Conservation (phyloP, 257 asterid species). For the Przewalskia tangutica region DNA sequence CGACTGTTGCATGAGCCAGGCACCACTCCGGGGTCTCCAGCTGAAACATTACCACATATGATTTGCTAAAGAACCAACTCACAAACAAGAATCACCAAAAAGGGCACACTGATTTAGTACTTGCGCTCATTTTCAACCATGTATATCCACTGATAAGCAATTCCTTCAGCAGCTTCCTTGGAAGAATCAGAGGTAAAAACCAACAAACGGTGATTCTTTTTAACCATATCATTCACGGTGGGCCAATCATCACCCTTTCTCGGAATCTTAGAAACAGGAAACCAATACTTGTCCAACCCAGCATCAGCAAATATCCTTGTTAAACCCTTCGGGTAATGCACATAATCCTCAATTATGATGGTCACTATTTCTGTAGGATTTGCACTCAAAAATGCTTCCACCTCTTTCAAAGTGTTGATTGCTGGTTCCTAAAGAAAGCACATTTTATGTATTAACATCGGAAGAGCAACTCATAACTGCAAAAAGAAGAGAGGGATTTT, state of each 20-base stretch:
- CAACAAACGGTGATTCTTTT: constrained; percentile 54
- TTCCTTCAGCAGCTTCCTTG: constrained; percentile 78
- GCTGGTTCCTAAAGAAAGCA: constrained; percentile 56
- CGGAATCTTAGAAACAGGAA: constrained; percentile 83
- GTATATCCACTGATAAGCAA: constrained; percentile 93
- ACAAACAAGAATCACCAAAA: constrained; percentile 11
- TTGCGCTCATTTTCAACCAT: constrained; percentile 89
- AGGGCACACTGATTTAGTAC: constrained; percentile 14
- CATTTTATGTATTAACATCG: constrained; percentile 5
- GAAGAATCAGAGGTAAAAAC: constrained; percentile 96
- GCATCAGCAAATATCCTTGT: constrained; percentile 64
- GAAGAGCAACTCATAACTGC: constrained; percentile 11
- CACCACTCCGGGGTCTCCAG: constrained; percentile 84
- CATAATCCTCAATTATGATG: constrained; percentile 93
- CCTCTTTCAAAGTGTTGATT: constrained; percentile 65
- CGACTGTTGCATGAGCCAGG: constrained; percentile 76
- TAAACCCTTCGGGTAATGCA: constrained; percentile 74
- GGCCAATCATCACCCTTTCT: constrained; percentile 93
- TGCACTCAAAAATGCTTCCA: constrained; percentile 77
- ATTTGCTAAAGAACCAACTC: constrained; percentile 1
- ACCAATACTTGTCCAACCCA: constrained; percentile 88
- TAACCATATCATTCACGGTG: constrained; percentile 55
- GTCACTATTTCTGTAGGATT: constrained; percentile 80
- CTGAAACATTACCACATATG: constrained; percentile 39
- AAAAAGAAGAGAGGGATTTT: background rate